Evolutionary conservation across 2,329 filamentous ascomycete genomes (phyloP).

Genomic region (Venturia carpophila): DNA sequence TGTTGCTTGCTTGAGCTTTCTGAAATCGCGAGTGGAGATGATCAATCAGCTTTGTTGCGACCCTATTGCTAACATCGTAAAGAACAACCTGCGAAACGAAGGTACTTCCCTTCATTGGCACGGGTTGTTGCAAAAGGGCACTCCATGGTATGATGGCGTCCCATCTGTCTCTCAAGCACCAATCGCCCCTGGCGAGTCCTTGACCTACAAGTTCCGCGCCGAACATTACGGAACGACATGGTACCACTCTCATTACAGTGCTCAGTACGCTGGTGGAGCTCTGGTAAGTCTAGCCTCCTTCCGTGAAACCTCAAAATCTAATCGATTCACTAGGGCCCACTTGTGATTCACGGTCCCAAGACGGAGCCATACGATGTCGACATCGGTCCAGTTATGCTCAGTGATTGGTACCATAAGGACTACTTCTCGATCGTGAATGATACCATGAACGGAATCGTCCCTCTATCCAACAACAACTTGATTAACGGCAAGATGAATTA

Average conservation of each 20-base stretch:
- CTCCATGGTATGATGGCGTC: conserved; percentile 32
- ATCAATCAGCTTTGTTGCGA: too few relatives aligned
- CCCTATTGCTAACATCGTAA: not conserved
- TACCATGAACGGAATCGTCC: conserved; percentile 20
- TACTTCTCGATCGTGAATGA: conserved; percentile 22
- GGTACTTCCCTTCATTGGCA: conserved; percentile 32
- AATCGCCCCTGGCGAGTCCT: conserved; percentile 27
- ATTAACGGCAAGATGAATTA: conserved; percentile 28
- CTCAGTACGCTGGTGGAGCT: conserved; percentile 27
- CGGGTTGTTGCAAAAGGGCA: conserved; percentile 29
- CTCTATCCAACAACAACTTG: conserved; percentile 16
- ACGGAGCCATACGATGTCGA: conserved; percentile 25
- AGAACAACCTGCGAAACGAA: conserved; percentile 26
- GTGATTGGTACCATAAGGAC: conserved; percentile 23
- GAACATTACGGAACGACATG: conserved; percentile 21
- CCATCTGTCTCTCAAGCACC: conserved; percentile 31
- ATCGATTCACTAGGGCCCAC: conserved; percentile 21
- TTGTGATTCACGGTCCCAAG: conserved; percentile 26
- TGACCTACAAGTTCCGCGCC: conserved; percentile 27
- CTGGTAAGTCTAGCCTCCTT: not conserved
- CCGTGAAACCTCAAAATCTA: not conserved
- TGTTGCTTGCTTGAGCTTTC: not conserved
- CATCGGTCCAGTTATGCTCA: conserved; percentile 25
- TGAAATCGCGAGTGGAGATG: not conserved
- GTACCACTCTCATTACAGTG: conserved; percentile 25